Conservation (phyloP, 2,329 filamentous ascomycete genomes). For the Bipolaris oryzae region DNA sequence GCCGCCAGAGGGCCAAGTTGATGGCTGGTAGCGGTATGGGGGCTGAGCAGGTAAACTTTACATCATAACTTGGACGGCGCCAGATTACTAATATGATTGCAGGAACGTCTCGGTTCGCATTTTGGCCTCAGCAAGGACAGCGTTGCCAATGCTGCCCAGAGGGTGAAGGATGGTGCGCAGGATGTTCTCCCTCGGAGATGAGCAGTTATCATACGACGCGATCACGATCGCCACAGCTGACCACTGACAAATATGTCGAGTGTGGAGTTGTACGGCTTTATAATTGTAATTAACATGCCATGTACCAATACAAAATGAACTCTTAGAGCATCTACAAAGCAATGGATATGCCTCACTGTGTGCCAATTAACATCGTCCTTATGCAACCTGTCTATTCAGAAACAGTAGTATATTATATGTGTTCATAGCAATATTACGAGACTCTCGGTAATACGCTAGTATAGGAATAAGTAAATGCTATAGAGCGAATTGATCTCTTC, state of each 20-base stretch:
- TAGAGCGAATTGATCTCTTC: no score
- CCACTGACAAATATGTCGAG: not conserved
- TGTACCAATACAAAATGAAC: not conserved
- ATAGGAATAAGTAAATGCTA: no score
- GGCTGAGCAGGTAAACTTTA: conserved; percentile 41
- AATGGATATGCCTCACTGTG: not conserved
- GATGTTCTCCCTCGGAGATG: conserved; percentile 29
- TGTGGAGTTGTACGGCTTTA: not conserved
- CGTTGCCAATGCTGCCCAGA: conserved; percentile 34
- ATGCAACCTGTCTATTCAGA: not conserved
- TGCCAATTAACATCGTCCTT: not conserved
- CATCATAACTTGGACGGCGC: not conserved
- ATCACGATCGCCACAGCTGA: not conserved
- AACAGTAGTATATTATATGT: no score
- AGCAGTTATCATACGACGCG: not conserved
- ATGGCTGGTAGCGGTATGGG: conserved; percentile 39
- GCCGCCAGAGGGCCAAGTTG: conserved; percentile 36
- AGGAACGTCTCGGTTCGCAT: conserved; percentile 42
- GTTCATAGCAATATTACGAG: no score
- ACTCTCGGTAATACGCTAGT: no score
- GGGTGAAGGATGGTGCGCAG: conserved; percentile 35
- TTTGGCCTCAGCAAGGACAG: conserved; percentile 31
- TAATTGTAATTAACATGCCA: not conserved
- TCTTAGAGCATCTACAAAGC: not conserved
- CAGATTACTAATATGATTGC: conserved; percentile 8